Base-by-base conservation (phyloP, 306 rosid genomes). In the Trifolium subterraneum region DNA sequence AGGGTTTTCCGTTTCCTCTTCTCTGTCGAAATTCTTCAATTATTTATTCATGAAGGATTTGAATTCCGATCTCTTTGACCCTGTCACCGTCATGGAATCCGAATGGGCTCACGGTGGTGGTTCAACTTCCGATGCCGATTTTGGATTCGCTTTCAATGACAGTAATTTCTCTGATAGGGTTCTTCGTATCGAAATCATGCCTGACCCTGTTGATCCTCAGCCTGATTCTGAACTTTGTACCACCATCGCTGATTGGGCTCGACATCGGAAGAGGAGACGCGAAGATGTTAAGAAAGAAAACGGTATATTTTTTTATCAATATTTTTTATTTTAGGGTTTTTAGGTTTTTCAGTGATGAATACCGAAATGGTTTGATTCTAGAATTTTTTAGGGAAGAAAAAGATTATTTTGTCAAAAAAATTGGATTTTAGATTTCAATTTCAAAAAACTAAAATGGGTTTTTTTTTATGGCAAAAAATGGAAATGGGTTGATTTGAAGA, bases 91-190 rank as follows among this genome's bases (percentile, higher is more conserved):
- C 8, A 84, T 88, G 98, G 97, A 92, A 29, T 73, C 93, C 18
- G 93, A 86, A 25, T 75, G 78, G 74, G 60, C 89, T 2, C 84
- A 85, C 54, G 83, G 84, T 38, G 82, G 83, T 44, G 82, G 67
- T 20, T 77, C 96, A 6, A 23, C 74, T 10, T 84, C 92, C 19
- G 99, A 92, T 15, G 81, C 93, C 25, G 94, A 95, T 83, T 95
- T 95, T 65, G 99, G 81, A 15, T 95, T 95, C 81, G 98, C 99
- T 67, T 95, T 95, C 79, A 90, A 95, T 82, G 99, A 87, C 64
- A 89, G 97, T 22, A 95, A 95, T 77, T 95, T 95, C 92, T 95
- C 99, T 41, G 99, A 95, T 72, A 82, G 99, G 48, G 29, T 87
- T 75, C 93, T 95, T 18, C 86, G 87, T 77, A 92, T 95, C 85